Percentiles rank a stretch among this genome's conserved stretches.
phyloP scores from a whole-genome alignment of 108 stramenopile genomes.

The Aurantiochytrium sp. region DNA sequence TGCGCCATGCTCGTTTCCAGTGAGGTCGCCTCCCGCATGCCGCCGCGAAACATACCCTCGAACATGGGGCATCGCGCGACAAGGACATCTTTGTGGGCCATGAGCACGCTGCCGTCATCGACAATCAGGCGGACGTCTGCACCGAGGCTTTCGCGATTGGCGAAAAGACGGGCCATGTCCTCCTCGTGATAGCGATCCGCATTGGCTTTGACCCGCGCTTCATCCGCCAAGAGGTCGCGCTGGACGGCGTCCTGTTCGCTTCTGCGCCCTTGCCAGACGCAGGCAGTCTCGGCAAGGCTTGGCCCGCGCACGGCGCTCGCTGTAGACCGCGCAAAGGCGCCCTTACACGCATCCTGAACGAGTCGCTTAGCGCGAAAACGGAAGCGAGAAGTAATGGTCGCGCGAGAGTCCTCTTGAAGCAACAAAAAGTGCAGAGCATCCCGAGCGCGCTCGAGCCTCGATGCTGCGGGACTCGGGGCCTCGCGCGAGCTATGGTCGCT shows the following conservation, averaged over 20 bases:
- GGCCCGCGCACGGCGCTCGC: too few relatives aligned
- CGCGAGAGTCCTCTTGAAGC: neutral
- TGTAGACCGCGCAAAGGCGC: neutral
- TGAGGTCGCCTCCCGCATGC: neutral
- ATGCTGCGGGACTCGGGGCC: too few relatives aligned
- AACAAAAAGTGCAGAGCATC: neutral
- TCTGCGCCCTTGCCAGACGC: too few relatives aligned
- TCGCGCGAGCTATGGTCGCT: too few relatives aligned
- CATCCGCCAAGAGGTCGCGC: too few relatives aligned
- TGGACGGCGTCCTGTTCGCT: too few relatives aligned
- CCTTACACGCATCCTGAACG: neutral
- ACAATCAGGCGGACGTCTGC: neutral
- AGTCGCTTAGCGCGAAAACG: neutral
- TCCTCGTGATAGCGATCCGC: too few relatives aligned
- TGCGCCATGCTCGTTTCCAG: neutral
- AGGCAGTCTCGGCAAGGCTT: too few relatives aligned
- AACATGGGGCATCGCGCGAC: neutral
- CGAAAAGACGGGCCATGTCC: too few relatives aligned
- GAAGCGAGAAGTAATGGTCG: neutral
- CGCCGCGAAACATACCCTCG: neutral
- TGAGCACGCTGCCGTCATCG: neutral
- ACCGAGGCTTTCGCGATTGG: neutral
- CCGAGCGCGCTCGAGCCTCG: neutral
- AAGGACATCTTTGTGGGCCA: neutral
- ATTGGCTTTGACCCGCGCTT: too few relatives aligned